These are phyloP conservation scores for Rhodotorula sp. DNA, from an alignment of 1,284 basidiomycete species.

Conservation along the genomic window DNA sequence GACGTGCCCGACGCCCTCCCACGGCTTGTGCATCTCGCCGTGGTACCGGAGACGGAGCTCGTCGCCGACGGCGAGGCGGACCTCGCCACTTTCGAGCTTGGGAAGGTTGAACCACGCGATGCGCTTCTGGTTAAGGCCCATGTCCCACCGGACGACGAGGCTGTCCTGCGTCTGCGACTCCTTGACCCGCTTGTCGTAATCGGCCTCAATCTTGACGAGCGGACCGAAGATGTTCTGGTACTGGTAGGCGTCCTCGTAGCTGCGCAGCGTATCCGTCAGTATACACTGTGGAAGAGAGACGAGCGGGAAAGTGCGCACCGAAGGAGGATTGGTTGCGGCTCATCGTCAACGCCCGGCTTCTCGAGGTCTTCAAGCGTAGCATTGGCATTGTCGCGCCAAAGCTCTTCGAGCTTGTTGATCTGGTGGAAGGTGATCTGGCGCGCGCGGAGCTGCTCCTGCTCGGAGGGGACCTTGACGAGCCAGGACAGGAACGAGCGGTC, in stretches of 20 bases:
- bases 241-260: constrained; percentile 97
- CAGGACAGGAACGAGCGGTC: constrained; percentile 97
- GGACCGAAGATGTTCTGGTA: constrained; percentile 99
- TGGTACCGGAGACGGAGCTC: constrained; percentile 87
- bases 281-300: no score
- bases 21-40: constrained; percentile 83
- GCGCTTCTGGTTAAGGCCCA: constrained; percentile 95
- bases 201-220: constrained; percentile 98
- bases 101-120: constrained; percentile 96
- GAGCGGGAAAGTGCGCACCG: constrained; percentile 53
- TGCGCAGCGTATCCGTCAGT: constrained; percentile 29
- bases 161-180: constrained; percentile 98
- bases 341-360: constrained; percentile 93
- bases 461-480: constrained; percentile 95
- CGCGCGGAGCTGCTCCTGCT: constrained; percentile 91
- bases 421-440: constrained; percentile 95
- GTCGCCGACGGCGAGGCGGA: constrained; percentile 93
- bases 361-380: constrained; percentile 96
- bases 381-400: constrained; percentile 95
- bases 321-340: constrained; percentile 85
- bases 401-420: constrained; percentile 94
- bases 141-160: constrained; percentile 93
- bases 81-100: constrained; percentile 96
- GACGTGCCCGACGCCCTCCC: constrained; percentile 98
- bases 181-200: constrained; percentile 97